Conservation (phyloP, 805 yeast genomes). For the Blastobotrys mokoenaii region DNA sequence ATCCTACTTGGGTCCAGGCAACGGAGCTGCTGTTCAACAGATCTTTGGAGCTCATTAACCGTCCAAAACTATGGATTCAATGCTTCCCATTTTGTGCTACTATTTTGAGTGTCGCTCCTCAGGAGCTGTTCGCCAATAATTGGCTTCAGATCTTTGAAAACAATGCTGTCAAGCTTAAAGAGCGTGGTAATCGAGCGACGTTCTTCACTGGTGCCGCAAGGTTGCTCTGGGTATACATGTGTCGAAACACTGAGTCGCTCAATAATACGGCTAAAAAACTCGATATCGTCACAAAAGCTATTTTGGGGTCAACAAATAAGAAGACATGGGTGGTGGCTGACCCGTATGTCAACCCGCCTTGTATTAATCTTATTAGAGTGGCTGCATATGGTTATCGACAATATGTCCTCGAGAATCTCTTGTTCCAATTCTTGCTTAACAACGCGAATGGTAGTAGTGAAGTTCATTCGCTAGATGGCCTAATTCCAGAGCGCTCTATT, state of each 20-base stretch:
- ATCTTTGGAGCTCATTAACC: slow-evolving; percentile 37
- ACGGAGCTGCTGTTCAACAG: slow-evolving; percentile 51
- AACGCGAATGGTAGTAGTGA: slow-evolving; percentile 36
- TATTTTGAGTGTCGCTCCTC: slow-evolving; percentile 71
- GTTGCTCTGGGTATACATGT: slow-evolving; percentile 82
- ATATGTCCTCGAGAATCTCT: slow-evolving; percentile 67
- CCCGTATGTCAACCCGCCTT: slow-evolving; percentile 48
- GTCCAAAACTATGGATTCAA: slow-evolving; percentile 52
- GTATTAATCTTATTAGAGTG: slow-evolving; percentile 67
- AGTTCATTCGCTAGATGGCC: slow-evolving; percentile 42
- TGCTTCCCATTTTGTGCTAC: slow-evolving; percentile 64
- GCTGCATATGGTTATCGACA: slow-evolving; percentile 74
- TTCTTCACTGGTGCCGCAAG: slow-evolving; percentile 61
- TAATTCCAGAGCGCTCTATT: slow-evolving; percentile 62
- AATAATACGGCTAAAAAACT: slow-evolving; percentile 78
- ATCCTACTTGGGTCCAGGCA: slow-evolving; percentile 90
- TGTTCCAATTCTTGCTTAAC: slow-evolving; percentile 51
- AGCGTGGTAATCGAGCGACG: slow-evolving; percentile 45
- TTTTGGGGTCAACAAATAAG: slow-evolving; percentile 34
- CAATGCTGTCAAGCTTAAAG: slow-evolving; percentile 52
- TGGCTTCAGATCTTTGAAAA: slow-evolving; percentile 70
- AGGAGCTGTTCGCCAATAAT: slow-evolving; percentile 55
- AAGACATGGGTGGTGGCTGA: slow-evolving; percentile 65
- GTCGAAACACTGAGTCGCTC: slow-evolving; percentile 78
- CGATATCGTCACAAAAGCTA: slow-evolving; percentile 49